phyloP scores from a whole-genome alignment of 768 basidiomycete genomes.

The Butyriboletus loyo region DNA sequence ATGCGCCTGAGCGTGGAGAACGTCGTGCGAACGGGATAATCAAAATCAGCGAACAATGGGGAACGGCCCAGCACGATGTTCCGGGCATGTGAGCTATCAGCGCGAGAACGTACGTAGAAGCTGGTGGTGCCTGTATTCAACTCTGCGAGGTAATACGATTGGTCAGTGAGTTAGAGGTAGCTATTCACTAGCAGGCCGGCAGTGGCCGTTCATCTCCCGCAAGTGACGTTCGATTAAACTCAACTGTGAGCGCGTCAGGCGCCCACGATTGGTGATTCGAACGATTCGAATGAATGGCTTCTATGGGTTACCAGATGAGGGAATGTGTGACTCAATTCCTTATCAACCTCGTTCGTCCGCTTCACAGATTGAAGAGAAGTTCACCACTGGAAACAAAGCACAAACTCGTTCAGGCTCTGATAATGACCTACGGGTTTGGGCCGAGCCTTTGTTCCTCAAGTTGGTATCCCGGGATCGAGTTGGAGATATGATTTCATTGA shows the following conservation, averaged over 20 bases:
- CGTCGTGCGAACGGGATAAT: not conserved
- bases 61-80: not conserved
- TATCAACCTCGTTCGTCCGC: slow-evolving; percentile 10
- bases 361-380: not conserved
- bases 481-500: slow-evolving; percentile 6
- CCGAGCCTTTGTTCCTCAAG: slow-evolving; percentile 2
- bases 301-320: slow-evolving; percentile 6
- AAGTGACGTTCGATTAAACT: slow-evolving; percentile 6
- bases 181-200: slow-evolving; percentile 1
- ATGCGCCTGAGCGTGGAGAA: slow-evolving; percentile 3
- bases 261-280: not conserved
- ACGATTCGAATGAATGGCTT: slow-evolving; percentile 15
- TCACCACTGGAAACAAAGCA: not conserved
- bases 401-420: slow-evolving; percentile 3
- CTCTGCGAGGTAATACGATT: not conserved
- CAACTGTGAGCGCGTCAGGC: slow-evolving; percentile 11
- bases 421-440: slow-evolving; percentile 6
- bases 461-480: slow-evolving; percentile 2
- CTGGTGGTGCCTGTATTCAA: not conserved
- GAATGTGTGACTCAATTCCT: slow-evolving; percentile 16
- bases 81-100: slow-evolving; percentile 14
- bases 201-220: slow-evolving; percentile 9
- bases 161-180: not conserved
- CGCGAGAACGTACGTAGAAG: not conserved
- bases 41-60: slow-evolving; percentile 23